Conservation (phyloP, 164 flowering plant species). For the Brasenia schreberi region DNA sequence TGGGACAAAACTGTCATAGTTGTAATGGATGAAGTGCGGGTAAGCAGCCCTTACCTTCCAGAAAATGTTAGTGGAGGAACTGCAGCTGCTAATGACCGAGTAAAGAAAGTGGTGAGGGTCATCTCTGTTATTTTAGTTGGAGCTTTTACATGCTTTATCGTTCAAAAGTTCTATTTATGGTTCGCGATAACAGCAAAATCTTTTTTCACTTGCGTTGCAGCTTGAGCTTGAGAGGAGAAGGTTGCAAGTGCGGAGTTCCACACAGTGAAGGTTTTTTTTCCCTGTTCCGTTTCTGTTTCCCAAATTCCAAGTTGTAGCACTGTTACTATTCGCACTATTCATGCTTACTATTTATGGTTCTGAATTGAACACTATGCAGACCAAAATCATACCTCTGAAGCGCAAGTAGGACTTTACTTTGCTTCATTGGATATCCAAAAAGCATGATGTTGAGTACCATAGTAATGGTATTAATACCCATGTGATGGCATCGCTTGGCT, state of each 20-base stretch:
- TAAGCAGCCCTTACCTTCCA: conserved; percentile 75
- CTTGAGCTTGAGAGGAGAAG: conserved; percentile 77
- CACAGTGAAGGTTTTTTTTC: conserved; percentile 19
- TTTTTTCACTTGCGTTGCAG: conserved; percentile 14
- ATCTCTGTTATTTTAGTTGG: no score
- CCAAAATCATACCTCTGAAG: background rate
- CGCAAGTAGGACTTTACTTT: background rate
- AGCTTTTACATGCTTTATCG: background rate
- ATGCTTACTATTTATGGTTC: background rate
- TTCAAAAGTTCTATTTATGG: background rate
- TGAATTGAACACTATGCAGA: background rate
- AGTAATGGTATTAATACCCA: no score
- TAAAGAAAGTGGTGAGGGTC: conserved; percentile 76
- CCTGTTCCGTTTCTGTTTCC: background rate
- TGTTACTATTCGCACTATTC: background rate
- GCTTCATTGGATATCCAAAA: background rate
- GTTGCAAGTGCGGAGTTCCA: conserved; percentile 35
- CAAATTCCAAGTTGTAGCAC: background rate
- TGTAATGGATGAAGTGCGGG: conserved; percentile 91
- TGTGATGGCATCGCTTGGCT: no score
- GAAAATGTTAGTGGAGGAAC: conserved; percentile 88
- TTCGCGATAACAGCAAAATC: background rate
- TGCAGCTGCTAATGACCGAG: conserved; percentile 89
- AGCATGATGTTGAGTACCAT: no score
- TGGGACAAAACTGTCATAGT: conserved; percentile 87